Evolutionary conservation across 2,329 filamentous ascomycete species (phyloP).

Genomic region (Sphaceloma murrayae): DNA sequence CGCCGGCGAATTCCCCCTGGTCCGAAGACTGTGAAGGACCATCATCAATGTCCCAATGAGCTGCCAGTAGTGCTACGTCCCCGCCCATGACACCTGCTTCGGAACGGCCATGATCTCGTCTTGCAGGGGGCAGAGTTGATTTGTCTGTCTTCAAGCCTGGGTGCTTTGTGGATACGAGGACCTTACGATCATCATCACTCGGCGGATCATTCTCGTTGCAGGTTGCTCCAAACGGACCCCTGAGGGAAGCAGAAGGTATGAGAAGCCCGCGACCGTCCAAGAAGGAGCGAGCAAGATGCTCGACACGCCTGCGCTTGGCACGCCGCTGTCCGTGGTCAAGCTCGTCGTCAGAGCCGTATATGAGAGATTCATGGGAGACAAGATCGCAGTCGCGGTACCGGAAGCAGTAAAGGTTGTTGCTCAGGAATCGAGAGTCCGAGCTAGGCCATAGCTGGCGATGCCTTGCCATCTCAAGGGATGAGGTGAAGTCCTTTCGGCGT

Average conservation of each 20-base stretch:
- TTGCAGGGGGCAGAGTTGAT: background rate
- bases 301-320: slow-evolving; percentile 48
- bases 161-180: too few relatives aligned
- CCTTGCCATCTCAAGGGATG: slow-evolving; percentile 3
- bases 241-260: slow-evolving; percentile 51
- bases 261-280: slow-evolving; percentile 47
- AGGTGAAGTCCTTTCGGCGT: too few relatives aligned
- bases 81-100: too few relatives aligned
- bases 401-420: slow-evolving; percentile 12
- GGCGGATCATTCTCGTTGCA: slow-evolving; percentile 11
- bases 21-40: too few relatives aligned
- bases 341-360: slow-evolving; percentile 48
- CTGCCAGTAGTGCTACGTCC: too few relatives aligned
- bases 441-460: slow-evolving; percentile 19
- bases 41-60: too few relatives aligned
- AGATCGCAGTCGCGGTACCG: slow-evolving; percentile 27
- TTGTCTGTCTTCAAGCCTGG: background rate
- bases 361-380: slow-evolving; percentile 32
- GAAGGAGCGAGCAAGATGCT: slow-evolving; percentile 50
- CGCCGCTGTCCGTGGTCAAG: slow-evolving; percentile 40
- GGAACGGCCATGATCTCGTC: too few relatives aligned
- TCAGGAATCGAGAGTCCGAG: slow-evolving; percentile 17
- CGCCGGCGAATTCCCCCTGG: too few relatives aligned
- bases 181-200: too few relatives aligned
- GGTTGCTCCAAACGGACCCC: slow-evolving; percentile 47